Base-by-base conservation (phyloP, 2,329 filamentous ascomycete genomes). In the Ophiosphaerella korrae region DNA sequence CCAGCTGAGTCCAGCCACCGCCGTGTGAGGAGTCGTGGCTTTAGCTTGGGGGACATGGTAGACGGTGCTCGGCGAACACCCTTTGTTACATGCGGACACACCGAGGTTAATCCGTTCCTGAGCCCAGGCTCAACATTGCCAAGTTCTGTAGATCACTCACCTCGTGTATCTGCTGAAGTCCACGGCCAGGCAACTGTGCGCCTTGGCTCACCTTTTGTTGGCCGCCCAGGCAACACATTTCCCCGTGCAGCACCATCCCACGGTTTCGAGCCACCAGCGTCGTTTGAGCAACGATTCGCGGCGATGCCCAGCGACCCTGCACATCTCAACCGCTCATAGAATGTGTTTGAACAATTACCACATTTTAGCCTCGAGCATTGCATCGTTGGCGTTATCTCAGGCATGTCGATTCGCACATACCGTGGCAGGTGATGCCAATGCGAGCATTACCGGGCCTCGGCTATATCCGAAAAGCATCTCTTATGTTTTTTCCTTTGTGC, bases 11-110 rank as follows among this genome's bases (percentile, higher is more conserved):
- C 77, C 8, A 79, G 80, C 45, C 78, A 83, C 58, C 80, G 82
- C 48, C 80, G 83, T 26, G 78, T 84, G 31, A 80, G 84, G 35
- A 84, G 80, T 59, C 82, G 85, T 37, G 84, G 84, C 47, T 85
- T 84, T 61, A 87, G 83, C 40, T 77, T 83, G 21, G 81, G 84
- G 42, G 82, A 84, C 45, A 79, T 83, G 52, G 77, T 77, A 54
- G 77, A 77, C 24, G 75, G 78, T 44, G 78, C 75, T 60, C 71
- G 77, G 44, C 76, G 80, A 45, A 74, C 86, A 31, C 76, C 82
- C 38, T 77, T 79, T 49, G 73, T 85, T 3, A 84, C 85, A 62
- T 80, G 78, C 3, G 81, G 81, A 6, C 78, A 78, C 26, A 45
- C 63, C 2, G 62, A 66, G 42, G 63, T 67, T 49, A 68, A 69